phyloP scores from a whole-genome alignment of 2,329 filamentous ascomycete species.

The Cladophialophora bantiana region DNA sequence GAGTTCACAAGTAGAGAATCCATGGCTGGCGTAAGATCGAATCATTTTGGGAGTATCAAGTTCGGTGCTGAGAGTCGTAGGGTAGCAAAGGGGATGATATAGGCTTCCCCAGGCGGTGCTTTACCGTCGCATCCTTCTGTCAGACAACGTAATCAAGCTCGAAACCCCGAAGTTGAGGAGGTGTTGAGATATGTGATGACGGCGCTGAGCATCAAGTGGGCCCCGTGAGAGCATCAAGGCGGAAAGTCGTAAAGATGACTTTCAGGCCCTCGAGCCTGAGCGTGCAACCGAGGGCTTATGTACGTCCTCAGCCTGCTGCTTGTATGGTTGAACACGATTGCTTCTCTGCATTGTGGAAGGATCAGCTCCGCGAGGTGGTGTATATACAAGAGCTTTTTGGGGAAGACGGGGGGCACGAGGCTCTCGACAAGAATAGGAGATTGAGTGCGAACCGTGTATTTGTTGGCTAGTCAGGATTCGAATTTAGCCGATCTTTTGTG shows the following conservation, averaged over 20 bases:
- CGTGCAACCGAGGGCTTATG: background rate
- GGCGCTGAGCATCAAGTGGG: too few relatives aligned
- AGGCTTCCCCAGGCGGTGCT: background rate
- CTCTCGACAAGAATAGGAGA: background rate
- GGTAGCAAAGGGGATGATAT: background rate
- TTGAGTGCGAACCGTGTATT: background rate
- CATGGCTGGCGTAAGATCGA: background rate
- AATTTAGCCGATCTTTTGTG: background rate
- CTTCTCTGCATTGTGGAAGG: background rate
- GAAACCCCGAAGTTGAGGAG: background rate
- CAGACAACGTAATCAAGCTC: background rate
- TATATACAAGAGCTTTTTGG: background rate
- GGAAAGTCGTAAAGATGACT: background rate
- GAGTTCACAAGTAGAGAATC: background rate
- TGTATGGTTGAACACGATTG: background rate
- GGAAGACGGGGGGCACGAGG: conserved; percentile 1
- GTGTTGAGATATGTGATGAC: background rate
- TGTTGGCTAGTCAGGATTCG: background rate
- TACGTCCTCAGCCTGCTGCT: background rate
- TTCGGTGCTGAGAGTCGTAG: background rate
- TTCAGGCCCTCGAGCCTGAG: background rate
- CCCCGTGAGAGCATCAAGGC: background rate
- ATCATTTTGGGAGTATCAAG: background rate
- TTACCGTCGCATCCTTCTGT: background rate
- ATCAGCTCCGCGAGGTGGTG: background rate